phyloP scores from a whole-genome alignment of 2,329 filamentous ascomycete genomes.

The Alternaria brassicae region DNA sequence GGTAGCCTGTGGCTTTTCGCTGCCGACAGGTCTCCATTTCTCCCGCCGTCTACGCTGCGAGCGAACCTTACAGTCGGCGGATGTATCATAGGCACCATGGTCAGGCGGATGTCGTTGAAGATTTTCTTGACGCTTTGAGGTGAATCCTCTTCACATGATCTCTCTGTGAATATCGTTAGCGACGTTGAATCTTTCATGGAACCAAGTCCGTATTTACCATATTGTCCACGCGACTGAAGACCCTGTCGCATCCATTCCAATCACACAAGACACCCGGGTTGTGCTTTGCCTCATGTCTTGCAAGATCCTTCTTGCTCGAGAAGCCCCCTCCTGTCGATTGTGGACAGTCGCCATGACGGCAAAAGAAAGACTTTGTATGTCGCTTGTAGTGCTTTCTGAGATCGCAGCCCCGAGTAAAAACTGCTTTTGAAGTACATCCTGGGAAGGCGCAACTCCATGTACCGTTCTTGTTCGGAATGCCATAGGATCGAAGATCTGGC shows the following conservation, averaged over 20 bases:
- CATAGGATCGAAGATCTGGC: constrained; percentile 51
- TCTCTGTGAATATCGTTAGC: constrained; percentile 41
- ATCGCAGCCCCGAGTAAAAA: constrained; percentile 67
- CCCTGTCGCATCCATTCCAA: constrained; percentile 63
- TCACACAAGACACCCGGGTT: constrained; percentile 67
- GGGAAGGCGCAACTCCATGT: constrained; percentile 67
- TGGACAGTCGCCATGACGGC: constrained; percentile 65
- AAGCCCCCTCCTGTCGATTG: constrained; percentile 65
- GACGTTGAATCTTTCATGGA: neutral
- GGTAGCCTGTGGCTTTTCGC: constrained; percentile 18
- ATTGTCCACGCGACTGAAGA: constrained; percentile 69
- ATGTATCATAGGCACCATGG: neutral
- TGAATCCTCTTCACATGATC: constrained; percentile 53
- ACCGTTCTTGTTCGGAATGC: constrained; percentile 55
- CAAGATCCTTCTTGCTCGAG: constrained; percentile 68
- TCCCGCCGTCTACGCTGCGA: neutral
- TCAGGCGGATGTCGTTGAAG: constrained; percentile 28
- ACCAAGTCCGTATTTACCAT: constrained; percentile 55
- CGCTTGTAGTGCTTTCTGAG: constrained; percentile 69
- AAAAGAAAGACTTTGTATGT: constrained; percentile 68
- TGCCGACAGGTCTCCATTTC: neutral
- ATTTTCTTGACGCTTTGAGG: constrained; percentile 44
- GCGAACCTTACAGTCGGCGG: neutral
- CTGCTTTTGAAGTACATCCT: constrained; percentile 64
- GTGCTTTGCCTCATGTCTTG: constrained; percentile 68